Conservation (phyloP, 345 rosid genomes). For the Camelina neglecta region DNA sequence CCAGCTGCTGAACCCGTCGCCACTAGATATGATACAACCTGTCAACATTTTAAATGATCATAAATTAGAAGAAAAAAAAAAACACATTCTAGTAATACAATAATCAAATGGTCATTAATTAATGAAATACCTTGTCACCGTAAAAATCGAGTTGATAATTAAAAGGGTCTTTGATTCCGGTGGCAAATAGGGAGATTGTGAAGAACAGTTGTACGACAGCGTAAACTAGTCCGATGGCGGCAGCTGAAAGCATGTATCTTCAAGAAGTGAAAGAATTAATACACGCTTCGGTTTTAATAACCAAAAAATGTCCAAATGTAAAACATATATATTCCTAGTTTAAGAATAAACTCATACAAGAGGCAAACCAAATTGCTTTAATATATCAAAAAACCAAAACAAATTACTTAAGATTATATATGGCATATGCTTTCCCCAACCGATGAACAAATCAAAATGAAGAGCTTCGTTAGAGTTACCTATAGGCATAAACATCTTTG, state of each 20-base stretch:
- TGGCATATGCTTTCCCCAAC: neutral
- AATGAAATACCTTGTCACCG: constrained; percentile 47
- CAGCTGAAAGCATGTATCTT: constrained; percentile 47
- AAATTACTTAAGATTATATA: neutral
- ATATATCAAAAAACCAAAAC: neutral
- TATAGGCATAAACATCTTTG: constrained; percentile 47
- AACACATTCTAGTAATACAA: neutral
- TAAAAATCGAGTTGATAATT: constrained; percentile 46
- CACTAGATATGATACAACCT: constrained; percentile 52
- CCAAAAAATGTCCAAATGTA: neutral
- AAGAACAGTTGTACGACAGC: constrained; percentile 43
- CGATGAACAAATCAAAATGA: neutral
- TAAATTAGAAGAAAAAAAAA: neutral
- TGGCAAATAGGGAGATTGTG: constrained; percentile 43
- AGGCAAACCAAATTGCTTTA: neutral
- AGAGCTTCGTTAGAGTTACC: constrained; percentile 32
- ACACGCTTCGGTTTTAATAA: neutral
- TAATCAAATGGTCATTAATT: neutral
- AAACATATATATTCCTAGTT: neutral
- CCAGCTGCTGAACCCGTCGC: constrained; percentile 66
- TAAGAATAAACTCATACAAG: neutral
- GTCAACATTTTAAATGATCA: neutral
- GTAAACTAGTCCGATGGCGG: constrained; percentile 42
- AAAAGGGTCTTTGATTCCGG: constrained; percentile 32
- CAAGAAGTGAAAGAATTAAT: constrained; percentile 6